Evolutionary conservation across 108 stramenopile genomes (phyloP), one percentile per base, ranked within the genome.

Genomic region (Nitzschia inconspicua): DNA sequence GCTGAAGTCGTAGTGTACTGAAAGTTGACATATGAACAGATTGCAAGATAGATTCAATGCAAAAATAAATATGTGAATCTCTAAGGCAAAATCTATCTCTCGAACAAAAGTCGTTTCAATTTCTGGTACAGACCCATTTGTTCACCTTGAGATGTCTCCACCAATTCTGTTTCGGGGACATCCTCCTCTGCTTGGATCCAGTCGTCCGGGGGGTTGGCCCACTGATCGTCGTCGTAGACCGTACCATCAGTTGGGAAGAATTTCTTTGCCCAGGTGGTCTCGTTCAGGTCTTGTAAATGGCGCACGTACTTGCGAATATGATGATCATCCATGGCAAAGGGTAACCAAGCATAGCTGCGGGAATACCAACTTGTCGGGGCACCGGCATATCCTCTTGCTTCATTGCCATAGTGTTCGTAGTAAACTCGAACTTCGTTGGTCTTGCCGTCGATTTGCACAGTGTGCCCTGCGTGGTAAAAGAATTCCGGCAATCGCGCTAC

Each of bases 401-500:
- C 66, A 70, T 88, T 62, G 8, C 90, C 90, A 57, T 75, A 71
- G 50, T 74, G 65, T 43, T 53, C 37, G 43, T 62, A 66, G 53
- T 62, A 72, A 2, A 32, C 43, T 35, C 58, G 37, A 4, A 58
- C 55, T 11, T 53, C 43, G 48, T 52, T 34, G 3, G 69, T 60
- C 7, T 49, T 27, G n/a, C 2, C 37, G 20, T 66, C 28, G 44
- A 89, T 61, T 71, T 93, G 88, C 18, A 93, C 54, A 26, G 91
- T 93, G 57, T 93, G 91, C 2, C 91, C 91, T 13, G 78, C 82
- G 58, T 93, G 91, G 27, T 77, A 30, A 61, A 87, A 87, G 19
- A 77, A 60, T 23, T 84, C 79, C 0, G 91, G 91, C 19, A 93
- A 63, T 11, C 91, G 70, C 19, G 91, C 82, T 3, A 93, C 84